phyloP scores from a whole-genome alignment of 148 eudicot species.

The Camellia granthamiana region DNA sequence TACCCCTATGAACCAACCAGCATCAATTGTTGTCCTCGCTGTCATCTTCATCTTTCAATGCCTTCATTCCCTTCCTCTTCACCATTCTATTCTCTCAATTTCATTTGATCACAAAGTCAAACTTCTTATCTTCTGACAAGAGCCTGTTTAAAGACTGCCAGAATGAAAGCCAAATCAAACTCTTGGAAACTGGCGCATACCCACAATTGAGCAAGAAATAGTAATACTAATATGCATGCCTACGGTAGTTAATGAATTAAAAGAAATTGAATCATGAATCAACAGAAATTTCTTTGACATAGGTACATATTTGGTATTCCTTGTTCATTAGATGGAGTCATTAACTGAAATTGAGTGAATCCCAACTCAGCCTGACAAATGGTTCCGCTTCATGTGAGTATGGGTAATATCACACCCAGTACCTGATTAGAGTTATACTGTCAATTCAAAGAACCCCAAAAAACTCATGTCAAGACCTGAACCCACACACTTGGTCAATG shows the following conservation, averaged over 20 bases:
- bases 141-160: background rate
- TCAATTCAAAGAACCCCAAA: background rate
- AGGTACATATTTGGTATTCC: background rate
- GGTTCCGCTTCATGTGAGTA: background rate
- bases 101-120: slow-evolving; percentile 5
- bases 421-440: background rate
- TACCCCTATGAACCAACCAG: slow-evolving; percentile 52
- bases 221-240: background rate
- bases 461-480: no score
- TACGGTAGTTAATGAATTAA: background rate
- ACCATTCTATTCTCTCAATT: slow-evolving; percentile 25
- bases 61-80: slow-evolving; percentile 30
- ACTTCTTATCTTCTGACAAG: background rate
- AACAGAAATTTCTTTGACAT: background rate
- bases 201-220: background rate
- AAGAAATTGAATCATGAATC: background rate
- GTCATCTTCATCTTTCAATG: slow-evolving; percentile 17
- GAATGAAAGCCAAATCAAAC: slow-evolving; percentile 1
- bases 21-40: slow-evolving; percentile 49
- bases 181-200: slow-evolving; percentile 2
- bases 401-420: background rate
- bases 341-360: background rate
- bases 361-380: background rate
- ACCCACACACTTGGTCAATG: no score
- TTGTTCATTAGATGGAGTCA: background rate